Conservation (phyloP, 1,284 basidiomycete species). For the Baeospora myosura region DNA sequence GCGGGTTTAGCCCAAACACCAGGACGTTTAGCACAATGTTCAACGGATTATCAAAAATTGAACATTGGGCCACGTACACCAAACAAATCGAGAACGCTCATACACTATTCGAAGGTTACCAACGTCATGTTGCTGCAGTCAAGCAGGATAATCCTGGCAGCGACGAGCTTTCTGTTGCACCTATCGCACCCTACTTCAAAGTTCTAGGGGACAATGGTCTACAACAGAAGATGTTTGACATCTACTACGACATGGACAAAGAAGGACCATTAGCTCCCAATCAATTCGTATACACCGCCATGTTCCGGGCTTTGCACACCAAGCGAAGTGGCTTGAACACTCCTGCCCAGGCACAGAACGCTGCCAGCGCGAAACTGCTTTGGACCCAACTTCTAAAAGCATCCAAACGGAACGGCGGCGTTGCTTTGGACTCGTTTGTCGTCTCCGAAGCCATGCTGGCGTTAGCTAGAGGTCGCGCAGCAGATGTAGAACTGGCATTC, state of each 20-base stretch:
- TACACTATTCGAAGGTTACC: constrained; percentile 49
- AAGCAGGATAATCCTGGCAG: constrained; percentile 40
- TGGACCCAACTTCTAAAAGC: constrained; percentile 58
- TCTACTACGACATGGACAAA: constrained; percentile 56
- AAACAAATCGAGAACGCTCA: constrained; percentile 56
- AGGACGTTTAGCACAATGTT: constrained; percentile 62
- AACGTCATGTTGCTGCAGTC: constrained; percentile 38
- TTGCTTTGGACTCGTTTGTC: constrained; percentile 45
- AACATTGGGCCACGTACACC: constrained; percentile 46
- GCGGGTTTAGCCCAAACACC: constrained; percentile 59
- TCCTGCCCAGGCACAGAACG: constrained; percentile 20
- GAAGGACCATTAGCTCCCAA: constrained; percentile 52
- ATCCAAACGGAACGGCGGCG: constrained; percentile 34
- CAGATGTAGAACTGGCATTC: constrained; percentile 58
- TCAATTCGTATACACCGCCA: constrained; percentile 48
- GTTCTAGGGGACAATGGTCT: constrained; percentile 51
- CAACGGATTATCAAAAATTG: constrained; percentile 48
- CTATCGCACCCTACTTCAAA: constrained; percentile 53
- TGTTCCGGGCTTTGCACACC: constrained; percentile 45
- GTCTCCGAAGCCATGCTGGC: constrained; percentile 43
- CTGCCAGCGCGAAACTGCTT: constrained; percentile 53
- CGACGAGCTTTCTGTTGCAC: constrained; percentile 35
- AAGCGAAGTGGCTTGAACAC: constrained; percentile 3
- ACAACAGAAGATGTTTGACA: constrained; percentile 62
- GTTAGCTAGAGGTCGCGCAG: constrained; percentile 43